Evolutionary conservation across 345 rosid species (phyloP).

Genomic region (Linum lewisii): DNA sequence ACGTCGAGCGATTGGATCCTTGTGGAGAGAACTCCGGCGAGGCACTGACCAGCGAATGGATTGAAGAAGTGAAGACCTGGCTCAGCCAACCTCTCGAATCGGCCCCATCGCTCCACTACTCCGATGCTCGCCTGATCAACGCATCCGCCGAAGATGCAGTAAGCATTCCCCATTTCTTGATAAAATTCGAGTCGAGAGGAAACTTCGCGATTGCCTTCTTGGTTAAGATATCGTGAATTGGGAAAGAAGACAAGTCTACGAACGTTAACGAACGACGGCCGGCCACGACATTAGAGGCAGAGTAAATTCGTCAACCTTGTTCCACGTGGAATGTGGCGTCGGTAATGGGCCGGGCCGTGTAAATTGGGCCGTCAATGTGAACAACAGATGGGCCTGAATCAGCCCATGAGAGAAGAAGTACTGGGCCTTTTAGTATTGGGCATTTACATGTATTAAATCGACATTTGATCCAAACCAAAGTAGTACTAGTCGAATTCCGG

Average conservation of each 20-base stretch:
- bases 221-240: background rate
- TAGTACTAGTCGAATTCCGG: no score
- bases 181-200: background rate
- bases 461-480: no score
- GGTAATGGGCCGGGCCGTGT: background rate
- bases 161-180: constrained; percentile 47
- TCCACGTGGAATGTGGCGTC: background rate
- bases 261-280: background rate
- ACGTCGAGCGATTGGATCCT: constrained; percentile 83
- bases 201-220: background rate
- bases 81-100: constrained; percentile 71
- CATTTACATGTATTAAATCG: no score
- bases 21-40: constrained; percentile 87
- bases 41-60: constrained; percentile 58
- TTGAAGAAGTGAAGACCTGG: constrained; percentile 78
- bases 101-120: constrained; percentile 81
- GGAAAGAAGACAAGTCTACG: background rate
- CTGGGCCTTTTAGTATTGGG: no score
- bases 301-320: no score
- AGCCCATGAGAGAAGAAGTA: no score
- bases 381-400: background rate
- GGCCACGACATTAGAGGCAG: background rate
- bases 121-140: constrained; percentile 82
- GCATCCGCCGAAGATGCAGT: constrained; percentile 45
- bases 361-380: background rate